Conservation (phyloP, 1,139 yeast genomes). For the Nakaseomyces kungkrabaensis region DNA sequence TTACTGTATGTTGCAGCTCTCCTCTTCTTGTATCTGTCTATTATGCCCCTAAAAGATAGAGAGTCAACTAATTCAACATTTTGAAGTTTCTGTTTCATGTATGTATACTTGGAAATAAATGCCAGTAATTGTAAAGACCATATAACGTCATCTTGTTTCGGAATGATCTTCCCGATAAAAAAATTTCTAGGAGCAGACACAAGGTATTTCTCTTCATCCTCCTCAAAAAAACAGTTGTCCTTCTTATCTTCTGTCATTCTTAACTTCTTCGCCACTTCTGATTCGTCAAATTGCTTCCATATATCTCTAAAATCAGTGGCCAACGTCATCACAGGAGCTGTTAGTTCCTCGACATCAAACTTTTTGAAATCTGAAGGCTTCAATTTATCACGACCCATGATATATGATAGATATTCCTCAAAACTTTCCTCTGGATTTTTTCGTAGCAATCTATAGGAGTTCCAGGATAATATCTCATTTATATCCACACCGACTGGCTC, state of each 20-base stretch:
- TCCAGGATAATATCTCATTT: conserved; percentile 11
- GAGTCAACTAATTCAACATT: conserved; percentile 51
- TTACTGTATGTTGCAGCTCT: not conserved
- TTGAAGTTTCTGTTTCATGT: conserved; percentile 63
- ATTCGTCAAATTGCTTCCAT: conserved; percentile 8
- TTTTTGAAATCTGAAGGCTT: conserved; percentile 10
- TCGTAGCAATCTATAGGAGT: conserved; percentile 12
- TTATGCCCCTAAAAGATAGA: conserved; percentile 29
- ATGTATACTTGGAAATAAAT: conserved; percentile 83
- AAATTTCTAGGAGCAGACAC: conserved; percentile 50
- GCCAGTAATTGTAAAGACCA: conserved; percentile 91
- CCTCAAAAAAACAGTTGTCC: conserved; percentile 12
- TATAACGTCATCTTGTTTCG: conserved; percentile 84
- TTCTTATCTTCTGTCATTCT: not conserved
- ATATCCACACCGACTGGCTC: conserved; percentile 17
- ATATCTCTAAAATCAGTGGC: conserved; percentile 19
- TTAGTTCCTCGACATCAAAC: conserved; percentile 10
- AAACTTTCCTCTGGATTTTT: conserved; percentile 14
- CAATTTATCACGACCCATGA: conserved; percentile 14
- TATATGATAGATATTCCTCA: conserved; percentile 12
- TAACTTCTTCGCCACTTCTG: not conserved
- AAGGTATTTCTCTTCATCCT: conserved; percentile 10
- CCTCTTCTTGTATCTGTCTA: conserved; percentile 17
- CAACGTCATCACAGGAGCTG: conserved; percentile 10
- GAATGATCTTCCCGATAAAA: conserved; percentile 67